Evolutionary conservation across 2,329 filamentous ascomycete genomes (phyloP).

Genomic region (Dothideomycetes sp.): DNA sequence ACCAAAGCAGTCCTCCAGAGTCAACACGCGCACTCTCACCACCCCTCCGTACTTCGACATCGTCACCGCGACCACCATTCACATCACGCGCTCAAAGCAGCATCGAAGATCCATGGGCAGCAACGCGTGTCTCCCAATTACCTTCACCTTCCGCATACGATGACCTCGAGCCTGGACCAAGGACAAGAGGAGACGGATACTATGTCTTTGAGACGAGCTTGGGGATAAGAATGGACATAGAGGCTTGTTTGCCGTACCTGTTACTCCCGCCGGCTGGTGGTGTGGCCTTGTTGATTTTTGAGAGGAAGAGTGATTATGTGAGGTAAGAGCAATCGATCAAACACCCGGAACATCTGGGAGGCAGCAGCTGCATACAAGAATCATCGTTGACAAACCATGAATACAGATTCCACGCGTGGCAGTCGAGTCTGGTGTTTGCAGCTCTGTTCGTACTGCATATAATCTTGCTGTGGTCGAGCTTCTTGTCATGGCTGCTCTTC

Average conservation of each 20-base stretch:
- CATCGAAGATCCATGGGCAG: slow-evolving; percentile 32
- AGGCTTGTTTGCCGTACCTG: slow-evolving; percentile 84
- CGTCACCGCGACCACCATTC: slow-evolving; percentile 47
- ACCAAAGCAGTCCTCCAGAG: slow-evolving; percentile 88
- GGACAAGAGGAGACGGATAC: slow-evolving; percentile 48
- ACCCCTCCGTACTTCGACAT: slow-evolving; percentile 39
- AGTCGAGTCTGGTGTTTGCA: slow-evolving; percentile 36
- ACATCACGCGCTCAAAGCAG: slow-evolving; percentile 32
- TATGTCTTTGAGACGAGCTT: slow-evolving; percentile 75
- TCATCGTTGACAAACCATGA: neutral
- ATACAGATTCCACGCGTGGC: slow-evolving; percentile 87
- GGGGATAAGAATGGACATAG: slow-evolving; percentile 76
- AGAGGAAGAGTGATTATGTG: slow-evolving; percentile 96
- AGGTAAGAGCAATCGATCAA: slow-evolving; percentile 44
- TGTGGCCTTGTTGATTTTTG: slow-evolving; percentile 72
- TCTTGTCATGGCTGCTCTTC: slow-evolving; percentile 78
- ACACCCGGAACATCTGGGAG: slow-evolving; percentile 21
- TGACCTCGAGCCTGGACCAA: slow-evolving; percentile 25
- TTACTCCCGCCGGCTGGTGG: slow-evolving; percentile 76
- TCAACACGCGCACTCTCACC: slow-evolving; percentile 72
- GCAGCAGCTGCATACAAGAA: too few relatives aligned
- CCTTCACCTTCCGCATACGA: slow-evolving; percentile 27
- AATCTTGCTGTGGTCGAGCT: slow-evolving; percentile 72
- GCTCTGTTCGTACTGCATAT: slow-evolving; percentile 65
- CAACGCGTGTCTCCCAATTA: slow-evolving; percentile 32